Evolutionary conservation across 331 rosid species (phyloP).

Genomic region (Arachis monticola): DNA sequence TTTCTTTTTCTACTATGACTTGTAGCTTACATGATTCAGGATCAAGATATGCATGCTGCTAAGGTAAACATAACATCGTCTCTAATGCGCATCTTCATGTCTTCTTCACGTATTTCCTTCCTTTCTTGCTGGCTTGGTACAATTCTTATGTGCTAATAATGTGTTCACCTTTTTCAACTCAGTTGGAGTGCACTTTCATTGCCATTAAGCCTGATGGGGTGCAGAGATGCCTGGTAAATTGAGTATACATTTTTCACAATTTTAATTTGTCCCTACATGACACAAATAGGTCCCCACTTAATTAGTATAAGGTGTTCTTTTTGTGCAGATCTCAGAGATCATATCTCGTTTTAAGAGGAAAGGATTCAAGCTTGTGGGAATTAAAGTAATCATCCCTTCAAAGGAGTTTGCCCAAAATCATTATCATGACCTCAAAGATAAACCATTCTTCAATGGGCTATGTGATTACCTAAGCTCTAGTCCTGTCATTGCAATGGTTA

Average conservation of each 20-base stretch:
- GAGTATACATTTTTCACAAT: too few species aligned
- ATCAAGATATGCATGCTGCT: slow-evolving; percentile 93
- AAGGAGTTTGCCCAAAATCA: slow-evolving; percentile 87
- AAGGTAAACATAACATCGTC: slow-evolving; percentile 58
- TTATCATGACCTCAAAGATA: slow-evolving; percentile 87
- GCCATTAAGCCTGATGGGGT: too few species aligned
- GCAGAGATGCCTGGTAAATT: too few species aligned
- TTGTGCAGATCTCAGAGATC: too few species aligned
- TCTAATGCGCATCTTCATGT: slow-evolving; percentile 26
- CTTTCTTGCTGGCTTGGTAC: slow-evolving; percentile 12
- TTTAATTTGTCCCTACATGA: too few species aligned
- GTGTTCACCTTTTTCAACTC: too few species aligned
- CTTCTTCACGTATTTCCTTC: slow-evolving; percentile 1
- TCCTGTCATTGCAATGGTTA: slow-evolving; percentile 94
- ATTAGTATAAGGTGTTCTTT: too few species aligned
- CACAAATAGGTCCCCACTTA: too few species aligned
- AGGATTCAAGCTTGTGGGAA: too few species aligned
- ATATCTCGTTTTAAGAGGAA: too few species aligned
- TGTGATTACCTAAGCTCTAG: slow-evolving; percentile 94
- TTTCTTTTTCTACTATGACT: slow-evolving; percentile 24
- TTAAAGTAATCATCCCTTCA: slow-evolving; percentile 77
- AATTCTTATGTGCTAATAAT: slow-evolving; percentile 20
- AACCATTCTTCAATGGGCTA: slow-evolving; percentile 90
- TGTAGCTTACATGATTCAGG: slow-evolving; percentile 81
- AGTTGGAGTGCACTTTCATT: too few species aligned